Percentiles rank a stretch among this genome's conserved stretches.
These are phyloP conservation scores for Alnus glutinosa DNA, from an alignment of 306 rosid genomes.

Conservation along the genomic window DNA sequence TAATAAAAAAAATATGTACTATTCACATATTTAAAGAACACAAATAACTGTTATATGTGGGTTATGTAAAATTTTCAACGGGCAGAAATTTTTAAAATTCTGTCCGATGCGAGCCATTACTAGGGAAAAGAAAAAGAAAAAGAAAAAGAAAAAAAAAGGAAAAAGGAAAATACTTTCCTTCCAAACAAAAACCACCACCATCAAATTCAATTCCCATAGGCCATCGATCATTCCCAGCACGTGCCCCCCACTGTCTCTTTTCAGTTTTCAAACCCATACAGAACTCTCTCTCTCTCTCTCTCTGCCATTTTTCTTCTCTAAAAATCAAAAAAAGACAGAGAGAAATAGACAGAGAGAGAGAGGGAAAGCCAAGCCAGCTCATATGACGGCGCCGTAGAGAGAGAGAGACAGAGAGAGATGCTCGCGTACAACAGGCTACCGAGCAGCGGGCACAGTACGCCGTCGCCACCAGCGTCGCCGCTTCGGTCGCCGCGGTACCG, in stretches of 20 bases:
- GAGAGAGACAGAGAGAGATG: constrained; percentile 38
- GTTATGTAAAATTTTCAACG: no score
- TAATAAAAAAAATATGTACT: no score
- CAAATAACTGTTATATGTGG: no score
- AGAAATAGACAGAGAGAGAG: not conserved
- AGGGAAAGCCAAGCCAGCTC: not conserved
- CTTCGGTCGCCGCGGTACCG: constrained; percentile 83
- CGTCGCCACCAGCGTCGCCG: constrained; percentile 90
- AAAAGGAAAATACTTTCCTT: not conserved
- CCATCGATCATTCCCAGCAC: constrained; percentile 16
- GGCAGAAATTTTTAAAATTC: not conserved
- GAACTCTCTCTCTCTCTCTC: not conserved
- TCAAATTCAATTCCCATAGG: not conserved
- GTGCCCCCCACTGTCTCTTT: constrained; percentile 26
- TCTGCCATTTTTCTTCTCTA: constrained; percentile 24
- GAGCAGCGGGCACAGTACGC: constrained; percentile 86
- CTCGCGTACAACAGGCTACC: constrained; percentile 88
- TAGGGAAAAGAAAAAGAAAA: not conserved
- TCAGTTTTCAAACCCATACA: not conserved
- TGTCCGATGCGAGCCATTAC: no score
- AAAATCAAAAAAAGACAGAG: not conserved
- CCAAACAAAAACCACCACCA: not conserved
- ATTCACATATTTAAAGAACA: no score
- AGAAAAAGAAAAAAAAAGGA: not conserved
- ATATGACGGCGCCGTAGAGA: constrained; percentile 5